Conservation (phyloP, 495 filamentous ascomycete species). For the Antarctomyces pellizariae region DNA sequence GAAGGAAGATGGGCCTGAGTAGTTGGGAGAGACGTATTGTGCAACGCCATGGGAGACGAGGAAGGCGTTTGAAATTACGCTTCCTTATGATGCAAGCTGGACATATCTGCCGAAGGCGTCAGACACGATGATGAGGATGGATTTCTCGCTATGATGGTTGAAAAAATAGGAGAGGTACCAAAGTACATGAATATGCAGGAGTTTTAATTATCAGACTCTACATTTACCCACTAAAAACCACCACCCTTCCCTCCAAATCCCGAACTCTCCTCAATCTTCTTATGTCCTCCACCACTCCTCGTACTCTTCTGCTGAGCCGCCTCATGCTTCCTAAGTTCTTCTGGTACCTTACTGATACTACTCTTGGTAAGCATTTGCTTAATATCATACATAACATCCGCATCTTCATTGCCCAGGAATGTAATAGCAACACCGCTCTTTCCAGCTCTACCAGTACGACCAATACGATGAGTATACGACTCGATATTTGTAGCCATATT, state of each 20-base stretch:
- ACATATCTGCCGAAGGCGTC: too few relatives aligned
- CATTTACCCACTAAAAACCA: neutral
- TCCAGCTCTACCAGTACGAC: slow-evolving; percentile 90
- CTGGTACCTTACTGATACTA: slow-evolving; percentile 69
- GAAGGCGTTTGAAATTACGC: too few relatives aligned
- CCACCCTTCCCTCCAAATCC: slow-evolving; percentile 10
- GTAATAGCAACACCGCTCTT: slow-evolving; percentile 96
- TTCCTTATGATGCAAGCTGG: too few relatives aligned
- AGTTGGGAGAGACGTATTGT: too few relatives aligned
- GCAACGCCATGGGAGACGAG: too few relatives aligned
- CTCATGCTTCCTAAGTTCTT: slow-evolving; percentile 85
- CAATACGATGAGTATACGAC: slow-evolving; percentile 92
- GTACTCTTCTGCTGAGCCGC: slow-evolving; percentile 67
- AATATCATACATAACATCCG: slow-evolving; percentile 85
- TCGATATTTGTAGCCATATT: slow-evolving; percentile 95
- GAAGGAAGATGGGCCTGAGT: too few relatives aligned
- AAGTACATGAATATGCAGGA: too few relatives aligned
- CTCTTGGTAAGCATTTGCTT: slow-evolving; percentile 93
- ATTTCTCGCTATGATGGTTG: too few relatives aligned
- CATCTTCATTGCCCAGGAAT: slow-evolving; percentile 82
- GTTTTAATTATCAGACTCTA: too few relatives aligned
- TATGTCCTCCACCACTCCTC: slow-evolving; percentile 25
- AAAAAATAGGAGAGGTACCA: too few relatives aligned
- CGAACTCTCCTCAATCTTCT: slow-evolving; percentile 34
- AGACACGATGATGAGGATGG: too few relatives aligned